phyloP scores from a whole-genome alignment of 2,329 filamentous ascomycete genomes.

The Tothia fuscella region DNA sequence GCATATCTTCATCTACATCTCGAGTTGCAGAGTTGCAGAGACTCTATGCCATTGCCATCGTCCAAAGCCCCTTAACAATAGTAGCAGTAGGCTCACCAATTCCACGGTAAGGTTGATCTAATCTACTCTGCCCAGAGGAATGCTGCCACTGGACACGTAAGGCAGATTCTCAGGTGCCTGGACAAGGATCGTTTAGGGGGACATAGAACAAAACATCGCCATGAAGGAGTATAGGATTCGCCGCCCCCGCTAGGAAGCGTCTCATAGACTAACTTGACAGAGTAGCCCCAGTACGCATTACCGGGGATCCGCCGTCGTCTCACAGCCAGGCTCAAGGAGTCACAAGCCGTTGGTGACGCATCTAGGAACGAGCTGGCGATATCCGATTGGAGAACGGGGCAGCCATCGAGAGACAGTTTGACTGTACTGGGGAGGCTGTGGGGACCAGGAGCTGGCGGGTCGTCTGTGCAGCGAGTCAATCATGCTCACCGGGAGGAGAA shows the following conservation, averaged over 20 bases:
- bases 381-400: slow-evolving; percentile 10
- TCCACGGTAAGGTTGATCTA: slow-evolving; percentile 14
- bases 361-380: slow-evolving; percentile 13
- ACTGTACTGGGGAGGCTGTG: slow-evolving; percentile 12
- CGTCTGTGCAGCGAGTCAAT: slow-evolving; percentile 11
- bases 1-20: slow-evolving; percentile 13
- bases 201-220: slow-evolving; percentile 15
- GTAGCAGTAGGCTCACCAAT: slow-evolving; percentile 14
- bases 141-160: slow-evolving; percentile 11
- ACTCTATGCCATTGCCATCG: slow-evolving; percentile 11
- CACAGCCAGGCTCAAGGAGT: slow-evolving; percentile 14
- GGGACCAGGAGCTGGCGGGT: slow-evolving; percentile 11
- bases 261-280: slow-evolving; percentile 10
- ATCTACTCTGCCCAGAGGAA: slow-evolving; percentile 12
- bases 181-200: slow-evolving; percentile 13
- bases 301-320: slow-evolving; percentile 5
- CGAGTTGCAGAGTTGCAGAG: slow-evolving; percentile 14
- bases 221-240: slow-evolving; percentile 13
- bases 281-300: slow-evolving; percentile 2
- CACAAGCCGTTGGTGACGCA: slow-evolving; percentile 14
- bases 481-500: slow-evolving; percentile 13
- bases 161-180: slow-evolving; percentile 13
- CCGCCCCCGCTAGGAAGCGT: slow-evolving; percentile 11
- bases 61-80: slow-evolving; percentile 14
- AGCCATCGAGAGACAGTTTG: slow-evolving; percentile 4